Evolutionary conservation across 2,329 filamentous ascomycete genomes (phyloP), one percentile per base, ranked within the genome.

Genomic region (Pseudogymnoascus sp.): DNA sequence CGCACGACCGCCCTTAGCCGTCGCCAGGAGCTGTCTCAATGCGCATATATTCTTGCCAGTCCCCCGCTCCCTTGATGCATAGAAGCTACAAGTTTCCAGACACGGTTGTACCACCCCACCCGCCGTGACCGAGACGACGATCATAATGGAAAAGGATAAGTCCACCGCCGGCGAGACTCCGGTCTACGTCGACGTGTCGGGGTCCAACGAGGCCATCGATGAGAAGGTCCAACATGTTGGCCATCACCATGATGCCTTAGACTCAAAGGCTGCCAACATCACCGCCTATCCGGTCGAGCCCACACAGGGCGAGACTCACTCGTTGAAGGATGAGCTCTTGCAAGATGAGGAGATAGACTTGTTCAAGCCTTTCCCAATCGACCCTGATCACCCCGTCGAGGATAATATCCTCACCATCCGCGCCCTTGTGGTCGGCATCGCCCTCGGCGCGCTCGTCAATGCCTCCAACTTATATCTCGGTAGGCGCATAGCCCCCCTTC

Each of bases 401-500:
- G 70, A 75, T 11, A 74, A 77, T 66, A 82, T 84, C 60, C 68
- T 87, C 53, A 86, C 83, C 6, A 69, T 82, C 35, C 79, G 84
- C 50, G 83, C 84, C 14, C 73, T 87, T 24, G 63, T 84, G 40
- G 74, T 83, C 35, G 84, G 84, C 53, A 78, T 82, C 62, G 69
- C 82, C 43, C 79, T 84, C 31, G 84, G 84, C 56, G 82, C 80
- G 14, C 76, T 87, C 7, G 83, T 86, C 67, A 85, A 85, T 68
- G 82, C 83, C 8, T 85, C 83, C 64, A 87, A 87, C 70, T 77
- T 87, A 43, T 87, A 87, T 67, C 78, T 87, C 26, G 83, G 83
- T 77, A 74, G 24, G 50, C 19, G 12, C 14, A 16, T 77, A 77
- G 77, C 59, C 71, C 70, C 40, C 61, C 70, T 24, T 71, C 70